Evolutionary conservation across 805 yeast species (phyloP), one percentile per base, ranked within the genome.

Genomic region (Teunomyces cretensis): DNA sequence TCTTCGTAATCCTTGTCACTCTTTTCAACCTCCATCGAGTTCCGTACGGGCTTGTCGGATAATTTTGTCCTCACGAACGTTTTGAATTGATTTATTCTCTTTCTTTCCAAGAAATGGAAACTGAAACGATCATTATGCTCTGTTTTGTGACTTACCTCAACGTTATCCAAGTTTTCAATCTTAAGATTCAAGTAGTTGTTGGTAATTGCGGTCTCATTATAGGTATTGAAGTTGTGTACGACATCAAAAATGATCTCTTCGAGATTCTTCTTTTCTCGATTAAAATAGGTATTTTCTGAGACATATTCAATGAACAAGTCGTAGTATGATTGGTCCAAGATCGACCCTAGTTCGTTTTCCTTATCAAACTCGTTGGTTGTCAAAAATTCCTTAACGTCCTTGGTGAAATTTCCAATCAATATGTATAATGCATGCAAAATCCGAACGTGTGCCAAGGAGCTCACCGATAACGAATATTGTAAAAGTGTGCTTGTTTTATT

Each of bases 361-460:
- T 67, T 68, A 49, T 77, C 80, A 11, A 78, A 60, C 3, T 73
- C 76, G 44, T 74, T 72, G 17, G 73, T 64, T 6, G 61, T 54
- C 44, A 88, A 74, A 50, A 80, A 83, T 7, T 78, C 81, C 54
- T 84, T 83, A 52, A 91, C 68, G 45, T 80, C 82, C 45, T 78
- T 79, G 1, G 87, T 81, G 53, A 86, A 78, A 39, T 75, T 78
- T 11, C 80, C 78, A 8, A 86, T 70, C 30, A 78, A 65, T 0
- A 76, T 72, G 57, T 81, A 84, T n/a, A 86, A 68, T 2, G 83
- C 72, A 63, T 88, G 87, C 28, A 92, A 65, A 1, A 84, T 75
- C 56, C 98, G 76, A 2, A 90, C 81, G 58, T 85, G 88, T 0
- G 96, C 85, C 42, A 90, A 66, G 2, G 81, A 73, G 17, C 88